Conservation (phyloP, 345 rosid species). For the Linum trigynum region DNA sequence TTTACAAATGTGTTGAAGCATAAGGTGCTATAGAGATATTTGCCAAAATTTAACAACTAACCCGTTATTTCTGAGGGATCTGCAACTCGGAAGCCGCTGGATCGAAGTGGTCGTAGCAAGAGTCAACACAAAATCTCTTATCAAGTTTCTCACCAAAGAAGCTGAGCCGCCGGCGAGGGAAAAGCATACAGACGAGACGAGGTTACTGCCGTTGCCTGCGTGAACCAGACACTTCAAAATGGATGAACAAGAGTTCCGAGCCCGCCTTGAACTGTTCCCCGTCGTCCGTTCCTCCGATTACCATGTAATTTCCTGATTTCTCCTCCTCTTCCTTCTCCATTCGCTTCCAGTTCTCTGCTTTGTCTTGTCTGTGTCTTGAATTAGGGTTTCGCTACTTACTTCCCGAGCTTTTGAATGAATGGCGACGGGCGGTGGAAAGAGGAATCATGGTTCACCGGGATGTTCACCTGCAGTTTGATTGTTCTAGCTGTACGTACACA, state of each 20-base stretch:
- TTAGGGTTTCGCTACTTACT: neutral
- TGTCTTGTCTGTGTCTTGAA: neutral
- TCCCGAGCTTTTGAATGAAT: neutral
- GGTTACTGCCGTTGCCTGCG: neutral
- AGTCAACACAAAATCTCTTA: too few relatives aligned
- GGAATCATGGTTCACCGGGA: neutral
- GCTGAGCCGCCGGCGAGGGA: too few relatives aligned
- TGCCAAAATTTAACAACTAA: too few relatives aligned
- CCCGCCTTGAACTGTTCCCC: slow-evolving; percentile 69
- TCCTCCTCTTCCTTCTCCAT: slow-evolving; percentile 5
- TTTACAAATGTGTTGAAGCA: too few relatives aligned
- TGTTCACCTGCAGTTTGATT: neutral
- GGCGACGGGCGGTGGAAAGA: neutral
- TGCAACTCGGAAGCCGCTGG: too few relatives aligned
- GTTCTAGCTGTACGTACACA: neutral
- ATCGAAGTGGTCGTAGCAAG: too few relatives aligned
- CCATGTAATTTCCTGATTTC: slow-evolving; percentile 26
- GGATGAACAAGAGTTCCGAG: slow-evolving; percentile 79
- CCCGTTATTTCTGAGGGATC: too few relatives aligned
- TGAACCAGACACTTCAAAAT: slow-evolving; percentile 13
- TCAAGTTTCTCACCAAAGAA: too few relatives aligned
- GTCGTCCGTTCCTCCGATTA: slow-evolving; percentile 67
- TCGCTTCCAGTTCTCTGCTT: neutral
- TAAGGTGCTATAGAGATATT: too few relatives aligned
- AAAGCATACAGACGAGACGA: too few relatives aligned